phyloP scores from a whole-genome alignment of 192 early-diverging fungal genomes.

The Rhizophagus clarus region DNA sequence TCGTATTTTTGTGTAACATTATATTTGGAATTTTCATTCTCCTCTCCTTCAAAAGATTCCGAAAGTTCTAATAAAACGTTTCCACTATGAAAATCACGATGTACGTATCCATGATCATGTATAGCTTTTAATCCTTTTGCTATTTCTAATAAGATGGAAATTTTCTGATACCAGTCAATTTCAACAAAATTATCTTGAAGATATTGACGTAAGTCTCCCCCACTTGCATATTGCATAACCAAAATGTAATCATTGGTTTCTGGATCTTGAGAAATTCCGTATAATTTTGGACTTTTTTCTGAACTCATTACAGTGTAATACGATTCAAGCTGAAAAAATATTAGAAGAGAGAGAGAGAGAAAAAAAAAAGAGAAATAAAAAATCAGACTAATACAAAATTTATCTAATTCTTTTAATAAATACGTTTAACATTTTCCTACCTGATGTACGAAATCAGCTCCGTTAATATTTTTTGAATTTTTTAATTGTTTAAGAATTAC shows the following conservation, averaged over 20 bases:
- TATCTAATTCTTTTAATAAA: too few species aligned
- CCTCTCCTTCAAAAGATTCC: background rate
- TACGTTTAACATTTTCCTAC: too few species aligned
- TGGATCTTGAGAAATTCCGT: conserved; percentile 1
- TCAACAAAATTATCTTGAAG: background rate
- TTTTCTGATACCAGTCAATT: background rate
- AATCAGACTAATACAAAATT: too few species aligned
- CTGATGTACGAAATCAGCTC: too few species aligned
- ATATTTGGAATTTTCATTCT: background rate
- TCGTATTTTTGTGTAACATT: background rate
- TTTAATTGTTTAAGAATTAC: background rate
- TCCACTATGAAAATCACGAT: background rate
- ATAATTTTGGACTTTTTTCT: background rate
- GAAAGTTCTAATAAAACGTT: background rate
- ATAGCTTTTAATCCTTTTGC: background rate
- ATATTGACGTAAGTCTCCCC: background rate
- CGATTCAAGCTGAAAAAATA: background rate
- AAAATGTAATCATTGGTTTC: background rate
- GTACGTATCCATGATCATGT: background rate
- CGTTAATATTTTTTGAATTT: background rate
- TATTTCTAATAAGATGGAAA: background rate
- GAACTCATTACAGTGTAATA: background rate
- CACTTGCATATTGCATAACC: conserved; percentile 4
- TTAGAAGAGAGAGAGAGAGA: background rate
- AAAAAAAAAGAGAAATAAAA: too few species aligned